Base-by-base conservation (phyloP, 805 yeast species). In the Candida maesae region DNA sequence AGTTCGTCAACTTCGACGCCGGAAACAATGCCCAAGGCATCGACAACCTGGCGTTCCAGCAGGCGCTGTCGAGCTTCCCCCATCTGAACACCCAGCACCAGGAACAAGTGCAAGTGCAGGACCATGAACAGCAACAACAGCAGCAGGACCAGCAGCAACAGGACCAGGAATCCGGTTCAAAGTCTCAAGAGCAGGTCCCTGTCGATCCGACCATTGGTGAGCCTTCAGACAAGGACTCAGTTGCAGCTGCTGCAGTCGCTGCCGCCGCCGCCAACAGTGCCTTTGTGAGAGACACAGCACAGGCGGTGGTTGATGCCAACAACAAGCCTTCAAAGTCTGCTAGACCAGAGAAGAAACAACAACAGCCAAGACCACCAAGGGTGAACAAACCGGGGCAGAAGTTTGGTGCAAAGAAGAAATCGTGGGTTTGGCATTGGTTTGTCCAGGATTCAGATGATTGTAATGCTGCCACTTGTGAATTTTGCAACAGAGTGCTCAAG, bases 361-460 rank as follows among this genome's bases (percentile, higher is more conserved):
- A 24, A 24, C 20, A 28, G 11, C 21, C 25, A 16, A 29, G 31
- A 4, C 42, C 37, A 38, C 56, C 59, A 42, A 50, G 66, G 31
- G 49, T 56, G 16, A 73, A 73, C 51, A 63, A 73, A 38, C 79
- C 79, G 1, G 79, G 79, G 7, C 78, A 71, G 48, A 71, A 68
- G 49, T 74, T 74, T 45, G 82, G 82, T 14, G 82, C 82, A 14
- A 76, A 74, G 51, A 76, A 76, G 66, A 71, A 69, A 49, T 74
- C 78, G 24, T 77, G 81, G 81, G 81, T 76, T 12, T 77, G 82
- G 82, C 59, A 69, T 16, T 77, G 82, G 81, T 77, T 76, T 51
- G 65, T 65, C 12, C 81, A 77, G 50, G 79, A 75, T 52, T 53
- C 55, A 14, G 47, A 47, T 15, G 73, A 77, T 48, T 66, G 71